phyloP scores from a whole-genome alignment of 2,329 filamentous ascomycete genomes.

The Sporothrix luriei region DNA sequence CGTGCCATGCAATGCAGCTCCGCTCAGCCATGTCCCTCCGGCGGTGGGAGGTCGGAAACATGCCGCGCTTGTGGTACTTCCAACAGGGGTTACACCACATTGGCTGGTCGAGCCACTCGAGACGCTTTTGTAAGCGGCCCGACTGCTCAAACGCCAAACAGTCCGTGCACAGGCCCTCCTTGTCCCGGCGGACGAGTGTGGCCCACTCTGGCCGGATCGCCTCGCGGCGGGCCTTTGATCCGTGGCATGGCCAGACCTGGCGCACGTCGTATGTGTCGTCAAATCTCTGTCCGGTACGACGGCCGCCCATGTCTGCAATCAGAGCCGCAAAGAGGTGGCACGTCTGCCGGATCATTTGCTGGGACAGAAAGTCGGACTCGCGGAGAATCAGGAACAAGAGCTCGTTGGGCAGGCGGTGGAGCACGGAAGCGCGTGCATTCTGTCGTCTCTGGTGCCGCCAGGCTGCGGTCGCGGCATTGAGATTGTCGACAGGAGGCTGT shows the following conservation, averaged over 20 bases:
- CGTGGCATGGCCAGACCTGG: neutral
- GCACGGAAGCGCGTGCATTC: too few species aligned
- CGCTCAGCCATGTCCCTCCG: too few species aligned
- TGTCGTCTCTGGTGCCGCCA: too few species aligned
- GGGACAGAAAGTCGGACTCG: neutral
- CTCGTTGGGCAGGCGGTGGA: neutral
- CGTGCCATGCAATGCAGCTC: too few species aligned
- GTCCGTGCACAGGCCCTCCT: neutral
- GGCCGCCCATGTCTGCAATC: neutral
- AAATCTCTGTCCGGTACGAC: neutral
- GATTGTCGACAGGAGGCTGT: too few species aligned
- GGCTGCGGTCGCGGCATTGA: too few species aligned
- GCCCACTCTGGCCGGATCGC: neutral
- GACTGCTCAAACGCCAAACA: neutral
- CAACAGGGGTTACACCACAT: too few species aligned
- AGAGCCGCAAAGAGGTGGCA: neutral
- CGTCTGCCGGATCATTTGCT: conserved; percentile 4
- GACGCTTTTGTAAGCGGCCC: neutral
- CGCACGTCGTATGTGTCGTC: neutral
- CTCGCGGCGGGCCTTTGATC: neutral
- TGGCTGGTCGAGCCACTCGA: neutral
- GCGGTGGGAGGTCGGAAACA: too few species aligned
- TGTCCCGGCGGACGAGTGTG: neutral
- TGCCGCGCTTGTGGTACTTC: too few species aligned
- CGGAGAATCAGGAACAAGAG: neutral